Evolutionary conservation across 2,329 filamentous ascomycete species (phyloP), one percentile per base, ranked within the genome.

Genomic region (Sarocladium oryzae): DNA sequence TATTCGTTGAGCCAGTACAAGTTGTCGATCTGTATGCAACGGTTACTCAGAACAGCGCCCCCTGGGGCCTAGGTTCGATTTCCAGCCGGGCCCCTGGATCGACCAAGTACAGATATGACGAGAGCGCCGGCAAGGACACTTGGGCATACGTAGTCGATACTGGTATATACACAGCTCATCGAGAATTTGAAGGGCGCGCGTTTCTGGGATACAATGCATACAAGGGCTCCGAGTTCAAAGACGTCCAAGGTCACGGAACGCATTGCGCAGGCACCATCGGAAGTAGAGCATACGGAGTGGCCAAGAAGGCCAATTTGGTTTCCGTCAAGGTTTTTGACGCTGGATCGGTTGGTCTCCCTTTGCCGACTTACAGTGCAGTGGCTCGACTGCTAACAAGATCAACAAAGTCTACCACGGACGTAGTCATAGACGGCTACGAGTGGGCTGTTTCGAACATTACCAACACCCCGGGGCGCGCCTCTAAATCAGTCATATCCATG

Each of bases 121-220:
- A 57, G 8, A 65, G 58, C 18, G 69, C 71, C 20, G 74, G 74
- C 13, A 51, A 59, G 13, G 67, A 63, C 28, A 70, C 65, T 49
- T 79, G 69, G 54, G 66, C 72, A 46, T 82, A 81, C 59, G 63
- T 82, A 49, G 63, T 82, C 51, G 79, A 82, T 60, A 79, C 74
- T 0, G 78, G 79, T 33, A 73, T 82, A 50, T 67, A 69, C 37
- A 68, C 63, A 18, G 52, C 60, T 4, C 78, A 82, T 58, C 32
- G 60, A 50, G 66, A 75, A 40, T 76, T 76, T 43, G 68, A 67
- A 43, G 68, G 68, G 9, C 69, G 73, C 9, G 73, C 72, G 28
- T 60, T 56, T 18, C 64, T 62, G 30, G 68, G 68, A 3, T 64
- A 62, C 52, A 72, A 68, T 37, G 66, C 63, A 16, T 56, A 64